Base-by-base conservation (phyloP, 2,329 filamentous ascomycete species). In the Tolypocladium amazonense region DNA sequence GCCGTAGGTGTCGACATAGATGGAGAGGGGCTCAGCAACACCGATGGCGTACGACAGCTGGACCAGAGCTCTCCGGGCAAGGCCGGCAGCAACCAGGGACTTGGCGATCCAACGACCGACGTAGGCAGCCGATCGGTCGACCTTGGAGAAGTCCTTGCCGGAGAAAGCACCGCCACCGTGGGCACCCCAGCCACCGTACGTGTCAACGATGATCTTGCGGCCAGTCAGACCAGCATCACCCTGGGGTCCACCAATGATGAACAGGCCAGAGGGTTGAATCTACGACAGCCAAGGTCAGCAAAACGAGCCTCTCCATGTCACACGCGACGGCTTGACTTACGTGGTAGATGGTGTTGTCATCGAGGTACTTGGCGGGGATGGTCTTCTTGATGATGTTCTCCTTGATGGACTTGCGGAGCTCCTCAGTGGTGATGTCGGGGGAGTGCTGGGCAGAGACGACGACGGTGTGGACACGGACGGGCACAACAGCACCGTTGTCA, bases 81-180 rank as follows among this genome's bases (percentile, higher is more conserved):
- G 88, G 71, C 89, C 88, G 70, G 93, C 89, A 71, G 87, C 80
- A 69, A 99, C 90, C 66, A 99, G 86, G 50, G 94, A 99, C 86
- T 99, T 99, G 81, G 94, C 94, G 77, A 99, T 92, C 94, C 94
- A 99, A 76, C 94, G 92, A 69, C 85, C 92, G 69, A 97, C 87
- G 82, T 99, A 99, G 73, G 94, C 94, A 67, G 94, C 94, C 58
- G 94, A 97, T 71, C 94, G 90, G 76, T 99, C 94, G 79, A 99
- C 94, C 87, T 99, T 99, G 85, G 92, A 97, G 87, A 97, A 99
- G 79, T 99, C 94, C 88, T 99, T 99, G 73, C 94, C 94, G 72
- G 94, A 97, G 89, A 99, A 99, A 77, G 94, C 94, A 88, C 94
- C 94, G 84, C 94, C 94, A 84, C 94, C 94, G 85, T 99, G 94